Base-by-base conservation (phyloP, 2,329 filamentous ascomycete species). In the Tolypocladium tundrense region DNA sequence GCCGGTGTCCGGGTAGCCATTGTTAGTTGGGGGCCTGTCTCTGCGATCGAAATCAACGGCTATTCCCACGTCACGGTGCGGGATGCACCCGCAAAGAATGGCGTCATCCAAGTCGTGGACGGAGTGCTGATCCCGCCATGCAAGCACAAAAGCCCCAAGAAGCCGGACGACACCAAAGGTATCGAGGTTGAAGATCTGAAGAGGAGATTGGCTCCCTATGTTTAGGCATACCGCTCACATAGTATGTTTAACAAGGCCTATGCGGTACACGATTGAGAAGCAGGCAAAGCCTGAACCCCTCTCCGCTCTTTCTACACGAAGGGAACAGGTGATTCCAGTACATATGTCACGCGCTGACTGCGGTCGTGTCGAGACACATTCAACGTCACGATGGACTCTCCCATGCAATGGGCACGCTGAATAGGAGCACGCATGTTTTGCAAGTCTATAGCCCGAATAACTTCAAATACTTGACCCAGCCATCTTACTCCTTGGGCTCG, bases 61-160 rank as follows among this genome's bases (percentile, higher is more conserved):
- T 87, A 86, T 63, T 77, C 79, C 3, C 76, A 76, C 8, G 88
- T 95, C 1, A 76, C 77, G 0, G 75, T 90, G 8, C 77, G 85
- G 61, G 91, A 96, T 68, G 86, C 79, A 0, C 71, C 94, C 57
- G 88, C 87, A 0, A 82, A 80, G 66, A 89, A 96, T 68, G 92
- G 92, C 39, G 91, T 93, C 16, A 82, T 96, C 42, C 92, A 96
- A 58, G 85, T 93, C 19, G 77, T 94, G 0, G 79, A 81, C 53
- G 79, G 79, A 58, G 84, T 96, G 0, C 74, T 95, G 58, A 84
- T 97, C 62, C 92, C 92, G 48, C 90, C 91, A 1, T 85, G 82
- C 72, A 79, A 78, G 60, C 57, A 66, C 31, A 61, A 60, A 54
- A 57, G 62, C 0, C 55, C 58, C 45, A 55, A 61, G 4, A 50